Conservation (phyloP, 1,284 basidiomycete species). For the Ustilago bromivora region DNA sequence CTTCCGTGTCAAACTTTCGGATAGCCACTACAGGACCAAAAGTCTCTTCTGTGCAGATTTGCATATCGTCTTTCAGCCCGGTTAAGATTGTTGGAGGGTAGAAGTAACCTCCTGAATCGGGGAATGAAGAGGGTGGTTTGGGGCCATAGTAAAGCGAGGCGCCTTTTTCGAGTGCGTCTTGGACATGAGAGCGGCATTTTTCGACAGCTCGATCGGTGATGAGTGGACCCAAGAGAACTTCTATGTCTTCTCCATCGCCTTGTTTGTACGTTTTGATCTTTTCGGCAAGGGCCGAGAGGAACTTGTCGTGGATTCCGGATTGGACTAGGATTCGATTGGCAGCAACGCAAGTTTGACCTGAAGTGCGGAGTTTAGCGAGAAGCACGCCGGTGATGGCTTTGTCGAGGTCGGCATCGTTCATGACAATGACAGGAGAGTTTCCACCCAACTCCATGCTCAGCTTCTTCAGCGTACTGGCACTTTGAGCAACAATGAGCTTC, state of each 20-base stretch:
- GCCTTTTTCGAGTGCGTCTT: conserved; percentile 39
- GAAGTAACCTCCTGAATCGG: conserved; percentile 44
- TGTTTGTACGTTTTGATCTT: conserved; percentile 41
- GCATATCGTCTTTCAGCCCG: conserved; percentile 47
- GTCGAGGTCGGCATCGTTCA: conserved; percentile 76
- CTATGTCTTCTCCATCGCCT: conserved; percentile 47
- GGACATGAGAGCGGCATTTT: conserved; percentile 41
- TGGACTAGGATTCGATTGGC: conserved; percentile 55
- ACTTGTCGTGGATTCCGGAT: conserved; percentile 41
- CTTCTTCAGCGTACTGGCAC: conserved; percentile 75
- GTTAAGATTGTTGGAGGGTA: conserved; percentile 61
- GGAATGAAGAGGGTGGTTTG: conserved; percentile 5
- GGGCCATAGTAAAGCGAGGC: conserved; percentile 42
- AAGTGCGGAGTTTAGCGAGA: conserved; percentile 44
- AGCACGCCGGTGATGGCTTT: conserved; percentile 56
- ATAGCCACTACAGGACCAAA: conserved; percentile 62
- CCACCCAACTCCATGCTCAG: conserved; percentile 93
- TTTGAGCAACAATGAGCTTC: conserved; percentile 39
- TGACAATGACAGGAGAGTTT: conserved; percentile 85
- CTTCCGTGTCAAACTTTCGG: conserved; percentile 53
- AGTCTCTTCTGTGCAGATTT: conserved; percentile 58
- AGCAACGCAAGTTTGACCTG: conserved; percentile 51
- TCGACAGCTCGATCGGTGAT: conserved; percentile 45
- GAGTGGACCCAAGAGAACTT: conserved; percentile 33
- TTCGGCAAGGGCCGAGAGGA: conserved; percentile 24